Evolutionary conservation across 2,329 filamentous ascomycete genomes (phyloP).

Genomic region (Dothistroma septosporum): DNA sequence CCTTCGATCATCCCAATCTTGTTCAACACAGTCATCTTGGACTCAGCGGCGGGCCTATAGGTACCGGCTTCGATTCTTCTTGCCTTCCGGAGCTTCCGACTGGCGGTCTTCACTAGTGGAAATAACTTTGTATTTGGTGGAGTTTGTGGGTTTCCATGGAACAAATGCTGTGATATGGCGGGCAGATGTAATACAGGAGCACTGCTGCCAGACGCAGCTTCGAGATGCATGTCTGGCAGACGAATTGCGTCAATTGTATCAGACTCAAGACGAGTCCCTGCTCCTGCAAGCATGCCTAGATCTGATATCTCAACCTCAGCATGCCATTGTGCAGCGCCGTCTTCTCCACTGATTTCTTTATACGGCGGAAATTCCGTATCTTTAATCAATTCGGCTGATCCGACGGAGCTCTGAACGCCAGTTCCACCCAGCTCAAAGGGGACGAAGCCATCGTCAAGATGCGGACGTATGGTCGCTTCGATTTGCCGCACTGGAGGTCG

Average conservation of each 20-base stretch:
- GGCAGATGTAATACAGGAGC: neutral
- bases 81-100: slow-evolving; percentile 15
- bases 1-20: slow-evolving; percentile 14
- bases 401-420: neutral
- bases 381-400: neutral
- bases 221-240: neutral
- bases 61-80: slow-evolving; percentile 20
- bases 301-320: neutral
- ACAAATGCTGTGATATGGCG: neutral
- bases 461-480: neutral
- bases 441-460: slow-evolving; percentile 13
- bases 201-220: neutral
- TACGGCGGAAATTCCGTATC: neutral
- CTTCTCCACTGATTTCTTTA: neutral
- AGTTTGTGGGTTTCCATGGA: neutral
- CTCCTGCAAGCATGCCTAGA: neutral
- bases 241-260: neutral
- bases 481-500: slow-evolving; percentile 11
- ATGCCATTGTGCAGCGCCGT: neutral
- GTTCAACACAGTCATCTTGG: neutral
- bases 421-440: slow-evolving; percentile 12
- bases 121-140: too few species aligned
- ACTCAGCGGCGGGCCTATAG: slow-evolving; percentile 6
- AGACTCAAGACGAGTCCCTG: neutral
- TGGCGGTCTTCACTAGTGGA: slow-evolving; percentile 2